Evolutionary conservation across 257 asterid genomes (phyloP).

Genomic region (Scutellaria barbata): DNA sequence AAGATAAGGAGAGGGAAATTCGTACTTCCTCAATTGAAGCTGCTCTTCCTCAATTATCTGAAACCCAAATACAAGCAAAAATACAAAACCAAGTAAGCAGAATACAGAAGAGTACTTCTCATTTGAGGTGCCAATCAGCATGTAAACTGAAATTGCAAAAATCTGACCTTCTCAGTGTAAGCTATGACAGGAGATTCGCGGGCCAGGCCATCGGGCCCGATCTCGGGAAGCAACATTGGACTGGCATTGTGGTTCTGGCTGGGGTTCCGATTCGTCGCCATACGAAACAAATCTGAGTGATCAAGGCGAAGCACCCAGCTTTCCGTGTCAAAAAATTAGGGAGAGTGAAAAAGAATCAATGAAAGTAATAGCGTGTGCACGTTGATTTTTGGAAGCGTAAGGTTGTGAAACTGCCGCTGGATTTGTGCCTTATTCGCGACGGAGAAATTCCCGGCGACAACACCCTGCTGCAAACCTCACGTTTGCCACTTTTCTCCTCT

Average conservation of each 20-base stretch:
- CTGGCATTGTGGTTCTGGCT: constrained; percentile 43
- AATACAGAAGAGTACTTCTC: not conserved
- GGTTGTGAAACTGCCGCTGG: constrained; percentile 34
- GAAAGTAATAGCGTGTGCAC: constrained; percentile 23
- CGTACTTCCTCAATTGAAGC: constrained; percentile 88
- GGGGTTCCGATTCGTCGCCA: constrained; percentile 56
- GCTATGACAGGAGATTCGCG: constrained; percentile 83
- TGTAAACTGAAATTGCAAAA: constrained; percentile 14
- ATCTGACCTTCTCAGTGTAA: constrained; percentile 74
- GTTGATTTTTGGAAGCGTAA: constrained; percentile 17
- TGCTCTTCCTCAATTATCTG: constrained; percentile 89
- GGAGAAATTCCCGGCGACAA: constrained; percentile 38
- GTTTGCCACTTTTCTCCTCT: constrained; percentile 9
- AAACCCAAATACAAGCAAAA: constrained; percentile 28
- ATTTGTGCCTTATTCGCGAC: constrained; percentile 29
- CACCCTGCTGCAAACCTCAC: constrained; percentile 27
- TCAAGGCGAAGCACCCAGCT: constrained; percentile 22
- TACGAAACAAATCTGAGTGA: constrained; percentile 38
- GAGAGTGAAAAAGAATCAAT: not conserved
- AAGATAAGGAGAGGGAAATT: constrained; percentile 34
- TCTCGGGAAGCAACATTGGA: constrained; percentile 59
- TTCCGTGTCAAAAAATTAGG: constrained; percentile 10
- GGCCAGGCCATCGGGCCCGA: constrained; percentile 91
- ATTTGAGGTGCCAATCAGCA: not conserved
- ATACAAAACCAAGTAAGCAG: constrained; percentile 15